These are phyloP conservation scores for Chlorella variabilis DNA, from an alignment of 163 green algal species.

Conservation along the genomic window DNA sequence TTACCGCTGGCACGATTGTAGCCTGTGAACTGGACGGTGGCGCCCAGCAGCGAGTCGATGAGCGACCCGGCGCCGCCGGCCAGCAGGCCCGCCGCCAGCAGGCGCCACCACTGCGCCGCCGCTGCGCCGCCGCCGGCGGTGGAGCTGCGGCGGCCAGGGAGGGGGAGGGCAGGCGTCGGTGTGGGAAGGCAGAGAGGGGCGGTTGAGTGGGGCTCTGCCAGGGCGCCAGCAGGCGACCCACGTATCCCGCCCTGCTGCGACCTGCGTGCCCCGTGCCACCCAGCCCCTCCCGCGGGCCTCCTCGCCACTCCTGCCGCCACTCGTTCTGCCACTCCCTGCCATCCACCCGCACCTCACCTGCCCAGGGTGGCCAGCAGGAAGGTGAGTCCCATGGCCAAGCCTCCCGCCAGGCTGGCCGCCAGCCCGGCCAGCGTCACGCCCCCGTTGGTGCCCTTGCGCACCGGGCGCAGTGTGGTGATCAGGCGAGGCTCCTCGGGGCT, in stretches of 20 bases:
- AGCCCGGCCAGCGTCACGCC: conserved; percentile 88
- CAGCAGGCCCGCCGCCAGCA: conserved; percentile 54
- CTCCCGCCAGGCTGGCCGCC: conserved; percentile 76
- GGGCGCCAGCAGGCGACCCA: too few species aligned
- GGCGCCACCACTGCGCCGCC: conserved; percentile 65
- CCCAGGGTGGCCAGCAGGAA: conserved; percentile 74
- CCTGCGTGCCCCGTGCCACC: too few species aligned
- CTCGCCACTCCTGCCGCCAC: too few species aligned
- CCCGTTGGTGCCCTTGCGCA: conserved; percentile 80
- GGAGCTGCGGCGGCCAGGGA: background rate
- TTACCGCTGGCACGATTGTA: conserved; percentile 69
- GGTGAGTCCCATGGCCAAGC: conserved; percentile 80
- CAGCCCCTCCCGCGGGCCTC: too few species aligned
- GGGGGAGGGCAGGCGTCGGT: too few species aligned
- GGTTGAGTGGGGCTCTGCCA: too few species aligned
- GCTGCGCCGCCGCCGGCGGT: conserved; percentile 35
- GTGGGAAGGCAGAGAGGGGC: too few species aligned
- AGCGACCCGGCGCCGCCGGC: conserved; percentile 87
- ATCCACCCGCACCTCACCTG: conserved; percentile 50
- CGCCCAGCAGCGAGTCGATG: conserved; percentile 93
- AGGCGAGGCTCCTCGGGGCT: conserved; percentile 74
- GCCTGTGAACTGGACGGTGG: conserved; percentile 92
- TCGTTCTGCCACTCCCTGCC: too few species aligned
- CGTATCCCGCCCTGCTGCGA: too few species aligned
- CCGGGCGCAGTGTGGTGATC: conserved; percentile 84